Base-by-base conservation (phyloP, 2,329 filamentous ascomycete species). In the Fusarium multiceps region DNA sequence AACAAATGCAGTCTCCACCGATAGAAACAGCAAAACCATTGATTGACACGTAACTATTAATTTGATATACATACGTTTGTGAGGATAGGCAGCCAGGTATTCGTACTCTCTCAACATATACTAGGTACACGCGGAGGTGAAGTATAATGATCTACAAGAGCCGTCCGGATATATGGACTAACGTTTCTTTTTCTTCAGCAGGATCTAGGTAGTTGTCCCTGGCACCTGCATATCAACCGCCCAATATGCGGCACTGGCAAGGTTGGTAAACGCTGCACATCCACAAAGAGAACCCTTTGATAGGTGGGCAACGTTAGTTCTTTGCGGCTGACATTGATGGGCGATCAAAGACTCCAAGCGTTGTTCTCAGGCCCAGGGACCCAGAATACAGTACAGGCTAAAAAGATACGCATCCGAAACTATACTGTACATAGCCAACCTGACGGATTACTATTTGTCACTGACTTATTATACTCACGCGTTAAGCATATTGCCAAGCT, bases 311-410 rank as follows among this genome's bases (percentile, higher is more conserved):
- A 41, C 23, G n/a, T 16, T 68, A 42, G 45, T 27, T 63, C 40
- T 51, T 56, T 70, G 67, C 63, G 67, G 63, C 67, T 71, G 57
- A 70, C 37, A 68, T 40, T 57, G 53, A 63, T 27, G 25, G 67
- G 48, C 34, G 65, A 70, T 70, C 62, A 37, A 56, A 67, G 66
- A 55, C 67, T 70, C 62, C 30, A 56, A 67, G 66, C 56, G 23
- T 53, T 60, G 27, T 40, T 51, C 18, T 37, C 34, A 37, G 45
- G 37, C 42, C 48, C 53, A 57, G 40, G 57, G 49, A 55, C 54
- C 53, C 56, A 43, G n/a, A 21, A 32, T 41, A 45, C 28, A 63
- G 49, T 41, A 45, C 28, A 63, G 49, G 58, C 51, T 51, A 65
- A 59, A 30, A 32, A 21, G 40, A 46, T 45, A 37, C 18, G n/a